phyloP scores from a whole-genome alignment of 306 rosid species.

The Trichosanthes cucumerina region DNA sequence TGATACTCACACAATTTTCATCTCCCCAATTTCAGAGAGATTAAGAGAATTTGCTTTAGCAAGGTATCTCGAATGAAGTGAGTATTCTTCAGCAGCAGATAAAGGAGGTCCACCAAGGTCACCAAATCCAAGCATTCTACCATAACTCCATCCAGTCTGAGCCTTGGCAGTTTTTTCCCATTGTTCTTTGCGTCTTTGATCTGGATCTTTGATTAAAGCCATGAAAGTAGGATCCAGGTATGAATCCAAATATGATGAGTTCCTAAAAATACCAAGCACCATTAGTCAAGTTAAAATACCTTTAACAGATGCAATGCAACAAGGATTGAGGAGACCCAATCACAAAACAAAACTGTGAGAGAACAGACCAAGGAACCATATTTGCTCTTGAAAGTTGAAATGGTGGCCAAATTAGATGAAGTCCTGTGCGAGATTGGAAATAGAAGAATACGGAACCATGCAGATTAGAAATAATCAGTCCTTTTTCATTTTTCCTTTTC shows the following conservation, averaged over 20 bases:
- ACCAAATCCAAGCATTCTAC: constrained; percentile 82
- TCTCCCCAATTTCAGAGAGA: constrained; percentile 91
- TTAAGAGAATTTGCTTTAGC: constrained; percentile 88
- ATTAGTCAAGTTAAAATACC: background rate
- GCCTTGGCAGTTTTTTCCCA: constrained; percentile 97
- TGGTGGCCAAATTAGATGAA: background rate
- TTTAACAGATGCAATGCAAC: background rate
- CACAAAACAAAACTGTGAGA: background rate
- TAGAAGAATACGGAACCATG: background rate
- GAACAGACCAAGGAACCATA: background rate
- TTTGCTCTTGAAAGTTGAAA: background rate
- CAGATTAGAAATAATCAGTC: background rate
- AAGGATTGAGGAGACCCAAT: background rate
- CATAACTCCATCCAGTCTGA: constrained; percentile 68
- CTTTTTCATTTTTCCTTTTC: background rate
- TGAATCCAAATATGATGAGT: constrained; percentile 64
- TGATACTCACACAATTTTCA: constrained; percentile 78
- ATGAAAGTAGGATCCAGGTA: constrained; percentile 96
- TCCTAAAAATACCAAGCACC: constrained; percentile 34
- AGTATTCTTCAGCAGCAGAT: constrained; percentile 87
- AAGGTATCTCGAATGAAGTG: constrained; percentile 93
- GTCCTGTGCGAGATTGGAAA: background rate
- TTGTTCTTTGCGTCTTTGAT: constrained; percentile 87
- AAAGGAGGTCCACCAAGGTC: constrained; percentile 73
- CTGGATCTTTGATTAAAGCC: constrained; percentile 98